phyloP scores from a whole-genome alignment of 345 rosid genomes.

The rapeseed (Brassica napus) region DNA sequence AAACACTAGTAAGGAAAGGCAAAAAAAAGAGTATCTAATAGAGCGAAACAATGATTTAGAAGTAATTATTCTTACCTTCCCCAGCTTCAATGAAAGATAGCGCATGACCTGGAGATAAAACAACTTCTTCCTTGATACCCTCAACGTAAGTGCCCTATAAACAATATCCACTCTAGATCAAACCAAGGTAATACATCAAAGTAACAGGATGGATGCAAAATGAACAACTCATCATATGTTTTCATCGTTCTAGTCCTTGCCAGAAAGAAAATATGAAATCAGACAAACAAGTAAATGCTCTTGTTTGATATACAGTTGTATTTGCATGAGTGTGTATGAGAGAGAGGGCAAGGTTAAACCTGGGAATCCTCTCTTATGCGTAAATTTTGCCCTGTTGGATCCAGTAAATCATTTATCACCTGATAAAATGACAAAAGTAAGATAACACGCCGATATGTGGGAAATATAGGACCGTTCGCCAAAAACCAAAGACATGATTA shows the following conservation, averaged over 20 bases:
- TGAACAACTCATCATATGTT: slow-evolving; percentile 5
- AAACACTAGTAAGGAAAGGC: slow-evolving; percentile 29
- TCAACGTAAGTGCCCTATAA: slow-evolving; percentile 84
- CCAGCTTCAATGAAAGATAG: slow-evolving; percentile 99
- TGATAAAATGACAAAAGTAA: slow-evolving; percentile 44
- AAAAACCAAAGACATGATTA: slow-evolving; percentile 3
- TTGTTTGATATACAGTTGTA: neutral
- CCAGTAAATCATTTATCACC: slow-evolving; percentile 99
- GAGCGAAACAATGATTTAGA: neutral
- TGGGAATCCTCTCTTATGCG: slow-evolving; percentile 99
- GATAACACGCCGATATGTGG: slow-evolving; percentile 8
- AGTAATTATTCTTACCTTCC: slow-evolving; percentile 61
- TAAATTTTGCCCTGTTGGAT: slow-evolving; percentile 99
- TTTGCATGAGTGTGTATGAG: neutral
- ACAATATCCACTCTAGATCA: slow-evolving; percentile 14
- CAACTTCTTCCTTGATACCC: slow-evolving; percentile 98
- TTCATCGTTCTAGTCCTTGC: neutral
- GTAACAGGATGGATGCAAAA: neutral
- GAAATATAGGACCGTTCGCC: neutral
- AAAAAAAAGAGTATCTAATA: slow-evolving; percentile 6
- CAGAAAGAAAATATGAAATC: slow-evolving; percentile 10
- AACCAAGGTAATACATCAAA: slow-evolving; percentile 17
- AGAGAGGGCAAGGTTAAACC: slow-evolving; percentile 46
- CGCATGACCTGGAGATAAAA: slow-evolving; percentile 97
- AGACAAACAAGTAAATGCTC: slow-evolving; percentile 6